Percentiles rank a stretch among this genome's conserved stretches.
phyloP scores from a whole-genome alignment of 116 monocot genomes.

The Trichopus zeylanicus region DNA sequence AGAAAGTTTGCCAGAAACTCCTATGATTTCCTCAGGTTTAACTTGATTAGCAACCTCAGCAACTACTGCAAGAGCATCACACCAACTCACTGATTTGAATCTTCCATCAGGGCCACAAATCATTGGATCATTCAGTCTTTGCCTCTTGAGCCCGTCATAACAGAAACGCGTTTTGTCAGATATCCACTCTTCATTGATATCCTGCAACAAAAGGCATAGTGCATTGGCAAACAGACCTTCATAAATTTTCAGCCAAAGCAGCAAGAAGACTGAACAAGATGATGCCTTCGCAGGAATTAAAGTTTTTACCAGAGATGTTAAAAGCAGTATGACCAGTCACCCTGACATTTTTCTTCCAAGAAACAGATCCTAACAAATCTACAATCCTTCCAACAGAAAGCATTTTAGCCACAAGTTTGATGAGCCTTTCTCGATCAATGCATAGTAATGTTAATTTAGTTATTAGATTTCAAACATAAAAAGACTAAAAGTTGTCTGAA shows the following conservation, averaged over 20 bases:
- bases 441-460: too few relatives aligned
- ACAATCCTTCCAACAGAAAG: too few relatives aligned
- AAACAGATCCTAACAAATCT: too few relatives aligned
- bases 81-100: conserved; percentile 86
- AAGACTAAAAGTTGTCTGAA: too few relatives aligned
- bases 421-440: too few relatives aligned
- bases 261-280: not conserved
- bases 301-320: not conserved
- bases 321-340: too few relatives aligned
- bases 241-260: not conserved
- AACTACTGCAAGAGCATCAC: conserved; percentile 86
- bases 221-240: not conserved
- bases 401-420: too few relatives aligned
- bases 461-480: too few relatives aligned
- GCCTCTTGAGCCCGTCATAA: conserved; percentile 96
- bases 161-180: conserved; percentile 99
- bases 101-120: conserved; percentile 93
- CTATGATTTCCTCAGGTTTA: conserved; percentile 89
- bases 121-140: conserved; percentile 98
- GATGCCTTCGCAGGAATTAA: not conserved
- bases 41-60: conserved; percentile 88
- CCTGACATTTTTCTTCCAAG: too few relatives aligned
- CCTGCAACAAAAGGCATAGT: conserved; percentile 28
- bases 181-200: conserved; percentile 99
- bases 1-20: conserved; percentile 91